Evolutionary conservation across 805 yeast genomes (phyloP), one percentile per base, ranked within the genome.

Genomic region (Babjeviella inositovora): DNA sequence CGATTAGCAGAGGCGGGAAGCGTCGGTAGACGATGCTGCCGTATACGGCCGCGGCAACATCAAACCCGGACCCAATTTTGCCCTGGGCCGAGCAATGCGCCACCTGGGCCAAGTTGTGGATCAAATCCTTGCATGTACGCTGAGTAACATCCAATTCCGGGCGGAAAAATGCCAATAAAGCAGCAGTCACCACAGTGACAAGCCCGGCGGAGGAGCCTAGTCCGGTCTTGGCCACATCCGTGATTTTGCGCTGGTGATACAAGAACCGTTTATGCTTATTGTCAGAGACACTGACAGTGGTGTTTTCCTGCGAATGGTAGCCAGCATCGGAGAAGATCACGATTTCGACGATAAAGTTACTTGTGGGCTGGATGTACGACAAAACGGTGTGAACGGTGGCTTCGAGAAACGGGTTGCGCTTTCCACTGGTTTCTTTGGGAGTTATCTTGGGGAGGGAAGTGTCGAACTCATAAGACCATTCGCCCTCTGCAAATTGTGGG

Each of bases 1-100:
- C 49, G 23, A 68, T 63, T 17, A 67, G 29, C 5, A 34, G 43
- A 0, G 93, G 80, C 3, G 57, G 50, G 38, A 90, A 90, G 29
- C 98, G 56, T 20, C 66, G 59, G 45, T 90, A 90, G 5, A 71
- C 59, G 21, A 85, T 75, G 0, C 94, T 77, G 2, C 98, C 98
- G 45, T 62, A 87, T 0, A 80, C 74, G 0, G 98, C 98, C 13
- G 96, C 74, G 0, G 94, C 97, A 19, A 90, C 93, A 42, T 90
- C 98, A 46, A 90, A 90, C 0, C 98, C 98, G 3, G 95, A 82
- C 0, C 98, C 98, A 13, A 90, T 72, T 45, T 90, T 90, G 15
- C 81, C 80, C 45, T 90, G 98, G 3, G 98, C 97, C 27, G 68
- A 62, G 43, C 95, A 85, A 45, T 90, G 98, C 0, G 93, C 75